Conservation (phyloP, 345 rosid genomes). For the Populus alba region DNA sequence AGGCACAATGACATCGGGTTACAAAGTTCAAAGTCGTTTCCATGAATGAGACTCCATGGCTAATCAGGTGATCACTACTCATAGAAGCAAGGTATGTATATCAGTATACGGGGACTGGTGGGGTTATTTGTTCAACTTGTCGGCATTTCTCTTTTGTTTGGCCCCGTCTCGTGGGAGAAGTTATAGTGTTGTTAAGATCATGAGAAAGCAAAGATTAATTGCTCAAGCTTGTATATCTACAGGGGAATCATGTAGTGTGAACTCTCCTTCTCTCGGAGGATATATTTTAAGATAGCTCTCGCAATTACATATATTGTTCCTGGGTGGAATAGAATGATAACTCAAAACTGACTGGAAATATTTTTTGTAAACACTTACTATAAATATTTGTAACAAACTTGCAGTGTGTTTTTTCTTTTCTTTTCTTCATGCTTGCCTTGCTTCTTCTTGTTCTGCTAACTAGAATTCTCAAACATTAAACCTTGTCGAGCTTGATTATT, state of each 20-base stretch:
- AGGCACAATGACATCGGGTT: constrained; percentile 52
- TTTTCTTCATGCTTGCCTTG: not conserved
- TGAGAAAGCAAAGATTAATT: not conserved
- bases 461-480: not conserved
- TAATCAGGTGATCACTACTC: not conserved
- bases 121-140: not conserved
- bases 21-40: constrained; percentile 33
- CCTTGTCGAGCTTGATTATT: not conserved
- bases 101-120: not conserved
- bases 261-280: not conserved
- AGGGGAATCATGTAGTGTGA: not conserved
- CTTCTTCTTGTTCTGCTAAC: not conserved
- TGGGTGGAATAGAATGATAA: not conserved
- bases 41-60: constrained; percentile 27
- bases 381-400: not conserved
- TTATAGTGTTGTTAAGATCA: not conserved
- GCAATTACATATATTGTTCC: not conserved
- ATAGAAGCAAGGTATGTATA: not conserved
- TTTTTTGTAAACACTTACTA: not conserved
- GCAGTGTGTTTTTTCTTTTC: not conserved
- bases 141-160: not conserved
- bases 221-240: not conserved
- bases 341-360: not conserved
- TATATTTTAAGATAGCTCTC: not conserved
- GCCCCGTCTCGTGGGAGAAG: not conserved